These are phyloP conservation scores for Pseudogymnoascus sp. DNA, from an alignment of 2,329 filamentous ascomycete genomes.

Conservation along the genomic window DNA sequence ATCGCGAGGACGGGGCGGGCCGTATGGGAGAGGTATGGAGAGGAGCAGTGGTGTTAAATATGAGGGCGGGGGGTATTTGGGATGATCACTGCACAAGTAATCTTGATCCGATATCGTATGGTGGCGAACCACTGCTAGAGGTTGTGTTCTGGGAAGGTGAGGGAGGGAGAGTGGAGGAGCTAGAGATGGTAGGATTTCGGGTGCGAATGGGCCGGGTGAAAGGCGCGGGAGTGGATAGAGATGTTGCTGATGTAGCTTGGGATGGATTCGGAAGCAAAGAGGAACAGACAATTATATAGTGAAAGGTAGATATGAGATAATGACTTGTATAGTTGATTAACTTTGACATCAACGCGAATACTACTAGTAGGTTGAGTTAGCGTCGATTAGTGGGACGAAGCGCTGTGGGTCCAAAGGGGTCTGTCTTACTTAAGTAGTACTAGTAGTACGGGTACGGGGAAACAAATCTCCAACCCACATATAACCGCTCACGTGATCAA, in stretches of 20 bases:
- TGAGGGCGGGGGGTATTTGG: neutral
- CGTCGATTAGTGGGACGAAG: neutral
- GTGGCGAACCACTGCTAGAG: neutral
- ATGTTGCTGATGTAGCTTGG: neutral
- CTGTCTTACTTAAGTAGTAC: too few relatives aligned
- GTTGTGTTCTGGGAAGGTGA: neutral
- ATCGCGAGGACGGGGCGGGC: neutral
- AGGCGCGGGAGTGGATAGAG: neutral
- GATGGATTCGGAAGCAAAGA: neutral
- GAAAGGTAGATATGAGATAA: neutral
- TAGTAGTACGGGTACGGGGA: too few relatives aligned
- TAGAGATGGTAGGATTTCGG: slow-evolving; percentile 1
- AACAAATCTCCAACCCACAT: neutral
- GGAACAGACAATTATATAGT: neutral
- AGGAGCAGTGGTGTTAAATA: neutral
- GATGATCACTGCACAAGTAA: slow-evolving; percentile 4
- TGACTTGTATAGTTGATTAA: too few relatives aligned
- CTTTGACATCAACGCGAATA: too few relatives aligned
- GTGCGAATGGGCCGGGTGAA: neutral
- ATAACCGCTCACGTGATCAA: neutral
- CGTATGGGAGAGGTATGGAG: slow-evolving; percentile 10
- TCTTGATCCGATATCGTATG: slow-evolving; percentile 1
- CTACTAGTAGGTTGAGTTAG: too few relatives aligned
- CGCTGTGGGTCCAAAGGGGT: too few relatives aligned
- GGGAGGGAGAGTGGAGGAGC: neutral